Percentiles rank a stretch among this genome's conserved stretches.
Conservation (phyloP, 2,329 filamentous ascomycete species). For the Pestalotiopsis sp. region DNA sequence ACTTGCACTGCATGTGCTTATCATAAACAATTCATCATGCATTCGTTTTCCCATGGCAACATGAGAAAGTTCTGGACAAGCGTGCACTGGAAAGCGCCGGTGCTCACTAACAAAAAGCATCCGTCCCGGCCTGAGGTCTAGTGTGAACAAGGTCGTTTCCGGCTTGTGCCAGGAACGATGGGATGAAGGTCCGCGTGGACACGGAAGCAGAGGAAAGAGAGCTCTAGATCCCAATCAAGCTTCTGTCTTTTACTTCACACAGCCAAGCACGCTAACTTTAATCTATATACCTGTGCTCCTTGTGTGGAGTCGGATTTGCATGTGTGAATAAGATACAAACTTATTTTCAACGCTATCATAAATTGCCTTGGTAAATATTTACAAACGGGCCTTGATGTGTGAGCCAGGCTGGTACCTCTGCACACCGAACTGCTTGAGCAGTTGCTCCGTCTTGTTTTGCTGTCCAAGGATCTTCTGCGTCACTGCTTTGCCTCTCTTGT, state of each 20-base stretch:
- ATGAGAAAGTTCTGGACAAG: background rate
- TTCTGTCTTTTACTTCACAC: too few species aligned
- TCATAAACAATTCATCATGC: background rate
- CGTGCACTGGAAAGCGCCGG: background rate
- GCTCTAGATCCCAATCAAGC: too few species aligned
- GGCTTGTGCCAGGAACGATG: too few species aligned
- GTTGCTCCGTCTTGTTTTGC: slow-evolving; percentile 63
- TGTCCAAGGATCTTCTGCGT: slow-evolving; percentile 66
- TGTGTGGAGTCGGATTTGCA: background rate
- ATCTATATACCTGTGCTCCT: too few species aligned
- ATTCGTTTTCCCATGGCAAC: background rate
- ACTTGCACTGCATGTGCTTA: background rate
- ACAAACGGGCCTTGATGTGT: slow-evolving; percentile 54
- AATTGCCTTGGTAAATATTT: background rate
- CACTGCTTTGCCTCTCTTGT: slow-evolving; percentile 65
- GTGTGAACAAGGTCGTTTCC: too few species aligned
- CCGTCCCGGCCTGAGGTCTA: too few species aligned
- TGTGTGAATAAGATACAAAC: background rate
- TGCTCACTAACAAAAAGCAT: background rate
- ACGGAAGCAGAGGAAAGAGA: too few species aligned
- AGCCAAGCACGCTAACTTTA: too few species aligned
- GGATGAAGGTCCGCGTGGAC: too few species aligned
- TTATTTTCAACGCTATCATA: background rate
- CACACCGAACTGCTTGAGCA: slow-evolving; percentile 63
- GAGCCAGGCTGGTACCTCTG: slow-evolving; percentile 51